These are phyloP conservation scores for Cryptosporidium canis DNA, from an alignment of 169 alveolate genomes.

Conservation along the genomic window DNA sequence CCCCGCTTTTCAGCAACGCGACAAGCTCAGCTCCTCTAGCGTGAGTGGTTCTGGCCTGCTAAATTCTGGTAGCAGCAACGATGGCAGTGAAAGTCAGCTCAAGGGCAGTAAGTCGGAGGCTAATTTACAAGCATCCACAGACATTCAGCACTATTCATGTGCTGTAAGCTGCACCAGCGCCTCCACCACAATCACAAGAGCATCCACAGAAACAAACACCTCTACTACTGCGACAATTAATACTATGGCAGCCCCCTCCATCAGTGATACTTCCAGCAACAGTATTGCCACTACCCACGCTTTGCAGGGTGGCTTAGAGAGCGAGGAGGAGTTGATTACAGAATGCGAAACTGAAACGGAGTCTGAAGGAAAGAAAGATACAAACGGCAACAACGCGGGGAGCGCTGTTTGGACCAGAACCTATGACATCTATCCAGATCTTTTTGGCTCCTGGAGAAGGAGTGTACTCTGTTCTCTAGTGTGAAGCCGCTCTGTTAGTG, in stretches of 20 bases:
- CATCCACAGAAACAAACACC: not conserved
- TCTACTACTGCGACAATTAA: not conserved
- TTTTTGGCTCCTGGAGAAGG: conserved; percentile 62
- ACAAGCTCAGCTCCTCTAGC: too few relatives aligned
- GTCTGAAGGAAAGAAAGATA: not conserved
- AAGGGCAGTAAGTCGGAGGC: not conserved
- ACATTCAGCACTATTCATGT: not conserved
- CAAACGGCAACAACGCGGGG: not conserved
- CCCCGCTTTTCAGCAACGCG: too few relatives aligned
- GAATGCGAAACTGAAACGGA: conserved; percentile 9
- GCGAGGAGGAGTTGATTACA: not conserved
- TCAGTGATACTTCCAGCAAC: too few relatives aligned
- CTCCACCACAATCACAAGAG: not conserved
- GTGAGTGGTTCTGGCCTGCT: not conserved
- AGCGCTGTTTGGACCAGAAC: not conserved
- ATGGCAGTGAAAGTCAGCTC: not conserved
- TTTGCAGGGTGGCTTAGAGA: too few relatives aligned
- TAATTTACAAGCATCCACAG: not conserved
- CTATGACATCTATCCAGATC: conserved; percentile 47
- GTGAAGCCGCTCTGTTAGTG: not conserved
- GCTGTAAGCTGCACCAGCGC: not conserved
- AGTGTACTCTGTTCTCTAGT: not conserved
- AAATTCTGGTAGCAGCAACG: not conserved
- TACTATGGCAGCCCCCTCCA: not conserved
- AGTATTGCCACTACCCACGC: too few relatives aligned